phyloP scores from a whole-genome alignment of 2,329 filamentous ascomycete genomes.

The Microdochium trichocladiopsis region DNA sequence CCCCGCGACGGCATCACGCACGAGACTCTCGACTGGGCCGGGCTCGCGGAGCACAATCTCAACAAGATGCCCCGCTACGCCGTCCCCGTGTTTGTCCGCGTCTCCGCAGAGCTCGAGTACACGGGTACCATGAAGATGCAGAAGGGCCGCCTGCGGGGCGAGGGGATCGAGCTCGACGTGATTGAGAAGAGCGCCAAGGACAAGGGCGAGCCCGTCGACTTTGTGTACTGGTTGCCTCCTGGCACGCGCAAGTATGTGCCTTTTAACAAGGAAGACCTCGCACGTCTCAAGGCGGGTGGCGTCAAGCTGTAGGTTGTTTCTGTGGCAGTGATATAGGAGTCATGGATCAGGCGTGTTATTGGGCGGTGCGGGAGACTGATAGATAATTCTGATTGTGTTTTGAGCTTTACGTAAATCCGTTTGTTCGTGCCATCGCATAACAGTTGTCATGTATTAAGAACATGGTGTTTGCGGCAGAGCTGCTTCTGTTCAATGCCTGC shows the following conservation, averaged over 20 bases:
- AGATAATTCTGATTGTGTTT: no score
- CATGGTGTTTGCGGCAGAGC: no score
- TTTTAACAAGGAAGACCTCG: conserved; percentile 27
- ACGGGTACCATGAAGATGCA: conserved; percentile 37
- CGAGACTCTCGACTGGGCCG: conserved; percentile 17
- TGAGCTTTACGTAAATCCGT: no score
- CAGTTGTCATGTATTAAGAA: no score
- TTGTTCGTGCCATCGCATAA: no score
- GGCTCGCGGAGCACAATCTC: conserved; percentile 27
- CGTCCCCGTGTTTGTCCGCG: conserved; percentile 32
- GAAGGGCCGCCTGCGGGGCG: conserved; percentile 30
- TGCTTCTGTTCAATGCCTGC: no score
- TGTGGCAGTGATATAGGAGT: not conserved
- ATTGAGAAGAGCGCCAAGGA: conserved; percentile 20
- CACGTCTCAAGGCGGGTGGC: conserved; percentile 20
- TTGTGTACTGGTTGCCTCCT: conserved; percentile 31
- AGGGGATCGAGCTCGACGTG: conserved; percentile 32
- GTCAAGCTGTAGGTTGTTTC: conserved; percentile 6
- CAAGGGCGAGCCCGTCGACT: conserved; percentile 17
- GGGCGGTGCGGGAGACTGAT: no score
- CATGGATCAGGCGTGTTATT: no score
- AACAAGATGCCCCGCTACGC: conserved; percentile 33
- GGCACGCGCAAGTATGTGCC: conserved; percentile 22
- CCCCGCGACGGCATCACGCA: conserved; percentile 18
- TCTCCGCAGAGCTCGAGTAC: conserved; percentile 30